Evolutionary conservation across 805 yeast species (phyloP).

Genomic region (Candida broadrunensis): DNA sequence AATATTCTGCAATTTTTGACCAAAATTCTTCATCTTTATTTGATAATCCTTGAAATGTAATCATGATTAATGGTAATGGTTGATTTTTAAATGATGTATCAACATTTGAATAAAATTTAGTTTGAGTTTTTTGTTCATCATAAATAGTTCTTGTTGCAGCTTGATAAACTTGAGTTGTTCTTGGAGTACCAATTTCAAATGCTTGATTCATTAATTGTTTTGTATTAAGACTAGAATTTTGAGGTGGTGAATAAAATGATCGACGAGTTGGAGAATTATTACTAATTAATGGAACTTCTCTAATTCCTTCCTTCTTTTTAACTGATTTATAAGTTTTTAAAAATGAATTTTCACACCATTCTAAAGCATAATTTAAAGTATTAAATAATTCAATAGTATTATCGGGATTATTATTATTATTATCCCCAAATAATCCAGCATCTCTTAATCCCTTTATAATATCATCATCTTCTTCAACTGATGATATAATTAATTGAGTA

Average conservation of each 20-base stretch:
- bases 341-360: constrained; percentile 95
- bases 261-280: constrained; percentile 1
- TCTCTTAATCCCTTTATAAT: constrained; percentile 73
- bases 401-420: constrained; percentile 26
- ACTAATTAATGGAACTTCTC: constrained; percentile 1
- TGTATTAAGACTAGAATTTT: background rate
- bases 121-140: constrained; percentile 41
- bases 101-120: constrained; percentile 46
- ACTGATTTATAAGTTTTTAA: constrained; percentile 55
- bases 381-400: constrained; percentile 64
- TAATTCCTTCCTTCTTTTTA: constrained; percentile 16
- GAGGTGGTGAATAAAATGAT: constrained; percentile 5
- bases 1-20: constrained; percentile 55
- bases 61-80: constrained; percentile 64
- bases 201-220: constrained; percentile 3
- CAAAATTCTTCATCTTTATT: constrained; percentile 52
- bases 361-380: constrained; percentile 82
- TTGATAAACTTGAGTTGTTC: constrained; percentile 49
- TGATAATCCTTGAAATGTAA: constrained; percentile 62
- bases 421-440: constrained; percentile 62
- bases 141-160: constrained; percentile 48
- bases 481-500: constrained; percentile 73
- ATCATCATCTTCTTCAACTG: constrained; percentile 65
- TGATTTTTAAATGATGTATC: constrained; percentile 39
- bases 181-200: constrained; percentile 36